phyloP scores from a whole-genome alignment of 2,329 filamentous ascomycete genomes.

The Fusarium scirpi region DNA sequence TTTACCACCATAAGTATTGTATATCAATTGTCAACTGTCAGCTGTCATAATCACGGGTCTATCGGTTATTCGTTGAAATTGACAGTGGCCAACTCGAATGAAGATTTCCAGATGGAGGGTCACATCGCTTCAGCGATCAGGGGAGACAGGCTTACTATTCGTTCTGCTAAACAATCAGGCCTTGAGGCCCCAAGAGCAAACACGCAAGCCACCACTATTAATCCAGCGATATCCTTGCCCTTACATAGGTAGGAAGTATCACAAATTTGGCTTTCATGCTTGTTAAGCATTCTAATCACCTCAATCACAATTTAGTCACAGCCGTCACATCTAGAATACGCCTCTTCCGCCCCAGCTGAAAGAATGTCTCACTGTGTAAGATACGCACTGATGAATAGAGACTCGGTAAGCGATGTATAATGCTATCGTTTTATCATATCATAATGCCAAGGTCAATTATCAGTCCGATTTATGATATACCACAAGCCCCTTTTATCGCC shows the following conservation, averaged over 20 bases:
- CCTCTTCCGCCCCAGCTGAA: conserved; percentile 1
- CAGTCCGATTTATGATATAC: neutral
- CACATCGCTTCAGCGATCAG: conserved; percentile 21
- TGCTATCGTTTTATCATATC: neutral
- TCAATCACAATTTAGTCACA: conserved; percentile 24
- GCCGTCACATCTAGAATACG: conserved; percentile 12
- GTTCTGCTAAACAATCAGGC: conserved; percentile 4
- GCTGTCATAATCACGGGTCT: neutral
- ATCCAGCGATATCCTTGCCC: conserved; percentile 8
- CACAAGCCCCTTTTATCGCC: neutral
- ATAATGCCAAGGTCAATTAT: neutral
- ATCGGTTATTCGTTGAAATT: neutral
- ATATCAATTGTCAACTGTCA: neutral
- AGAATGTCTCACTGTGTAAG: neutral
- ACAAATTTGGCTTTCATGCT: conserved; percentile 5
- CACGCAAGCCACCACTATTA: conserved; percentile 5
- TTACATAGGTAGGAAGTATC: conserved; percentile 2
- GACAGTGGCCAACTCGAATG: neutral
- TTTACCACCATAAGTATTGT: neutral
- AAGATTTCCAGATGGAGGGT: neutral
- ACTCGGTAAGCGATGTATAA: neutral
- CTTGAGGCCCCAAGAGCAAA: conserved; percentile 7
- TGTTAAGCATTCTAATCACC: conserved; percentile 22
- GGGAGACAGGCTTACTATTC: conserved; percentile 5
- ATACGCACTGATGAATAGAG: neutral